Evolutionary conservation across 2,329 filamentous ascomycete genomes (phyloP), one percentile per base, ranked within the genome.

Genomic region (Hypoxylon sp.): DNA sequence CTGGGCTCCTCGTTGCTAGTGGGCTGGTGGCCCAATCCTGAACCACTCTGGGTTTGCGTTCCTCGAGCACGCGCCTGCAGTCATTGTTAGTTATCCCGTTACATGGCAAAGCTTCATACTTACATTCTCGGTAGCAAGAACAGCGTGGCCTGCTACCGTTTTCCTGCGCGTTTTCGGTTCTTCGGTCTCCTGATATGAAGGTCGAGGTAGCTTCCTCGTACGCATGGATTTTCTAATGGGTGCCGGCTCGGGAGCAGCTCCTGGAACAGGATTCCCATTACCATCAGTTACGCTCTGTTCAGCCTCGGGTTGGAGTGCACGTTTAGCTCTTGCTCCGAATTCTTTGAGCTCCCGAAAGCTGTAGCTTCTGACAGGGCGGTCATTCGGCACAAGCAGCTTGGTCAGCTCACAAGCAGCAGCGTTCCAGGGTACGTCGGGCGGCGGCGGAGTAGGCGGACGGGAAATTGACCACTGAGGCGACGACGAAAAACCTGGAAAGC

Each of bases 341-440:
- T 84, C 84, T 57, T 89, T 88, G 5, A 98, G 81, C 41, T 97
- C 92, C 65, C 96, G 90, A 7, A 88, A 83, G 26, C 81, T 88
- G 74, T 84, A 91, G 75, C 92, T 97, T 48, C 81, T 82, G 0
- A 89, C 92, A 66, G 92, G 86, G 3, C 92, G 84, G 64, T 89
- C 82, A 0, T 79, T 80, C 0, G 94, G 95, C 54, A 97, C 89
- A 18, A 98, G 82, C 3, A 96, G 74, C 70, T 91, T 92, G 68
- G 87, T 90, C 10, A 98, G 78, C 71, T 96, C 92, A 67, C 91
- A 85, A 0, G 91, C 84, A n/a, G 93, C 92, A 23, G 89, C 83
- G 0, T 88, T 84, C 95, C 94, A 98, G 38, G 90, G 83, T 0
- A 98, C 88, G 40, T 93, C 89, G 2, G 93, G 92, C 1, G 89